Evolutionary conservation across 169 alveolate species (phyloP).

Genomic region (Eimeria praecox): DNA sequence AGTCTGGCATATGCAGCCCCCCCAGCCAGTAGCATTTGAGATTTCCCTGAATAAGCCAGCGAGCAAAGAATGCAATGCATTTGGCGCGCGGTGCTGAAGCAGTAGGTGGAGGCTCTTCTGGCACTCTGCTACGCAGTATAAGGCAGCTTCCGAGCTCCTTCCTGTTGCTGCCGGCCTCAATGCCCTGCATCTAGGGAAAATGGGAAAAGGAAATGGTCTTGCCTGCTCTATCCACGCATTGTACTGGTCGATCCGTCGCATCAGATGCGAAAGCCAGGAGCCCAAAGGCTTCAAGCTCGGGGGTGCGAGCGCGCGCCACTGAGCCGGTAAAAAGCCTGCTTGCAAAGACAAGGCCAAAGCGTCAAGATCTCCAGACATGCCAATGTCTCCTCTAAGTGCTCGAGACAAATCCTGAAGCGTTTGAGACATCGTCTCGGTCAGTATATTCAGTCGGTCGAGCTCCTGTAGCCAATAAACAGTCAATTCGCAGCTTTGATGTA

Average conservation of each 20-base stretch:
- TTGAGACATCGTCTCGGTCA: slow-evolving; percentile 88
- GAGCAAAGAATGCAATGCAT: not conserved
- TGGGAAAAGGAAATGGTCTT: not conserved
- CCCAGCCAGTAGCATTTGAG: slow-evolving; percentile 96
- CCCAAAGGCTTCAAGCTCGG: slow-evolving; percentile 95
- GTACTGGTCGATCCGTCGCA: slow-evolving; percentile 90
- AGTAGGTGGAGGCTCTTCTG: not conserved
- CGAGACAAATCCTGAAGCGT: slow-evolving; percentile 90
- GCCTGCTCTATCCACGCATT: slow-evolving; percentile 88
- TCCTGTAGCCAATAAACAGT: slow-evolving; percentile 84
- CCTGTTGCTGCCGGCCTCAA: too few relatives aligned
- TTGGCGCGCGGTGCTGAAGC: not conserved
- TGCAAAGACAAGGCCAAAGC: slow-evolving; percentile 91
- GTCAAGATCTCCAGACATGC: slow-evolving; percentile 95
- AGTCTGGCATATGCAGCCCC: slow-evolving; percentile 96
- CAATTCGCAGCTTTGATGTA: not conserved
- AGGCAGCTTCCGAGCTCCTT: not conserved
- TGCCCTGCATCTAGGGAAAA: not conserved
- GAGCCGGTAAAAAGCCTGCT: slow-evolving; percentile 92
- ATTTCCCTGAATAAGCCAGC: slow-evolving; percentile 87
- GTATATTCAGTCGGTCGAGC: slow-evolving; percentile 92
- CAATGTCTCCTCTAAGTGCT: slow-evolving; percentile 96
- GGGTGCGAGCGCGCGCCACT: slow-evolving; percentile 94
- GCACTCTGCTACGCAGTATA: not conserved
- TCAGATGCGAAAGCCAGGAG: slow-evolving; percentile 93